A percentile compares a stretch with the other conserved stretches of the same genome.
These are phyloP conservation scores for Melanogaster broomeanus DNA, from an alignment of 768 basidiomycete genomes.

Conservation along the genomic window DNA sequence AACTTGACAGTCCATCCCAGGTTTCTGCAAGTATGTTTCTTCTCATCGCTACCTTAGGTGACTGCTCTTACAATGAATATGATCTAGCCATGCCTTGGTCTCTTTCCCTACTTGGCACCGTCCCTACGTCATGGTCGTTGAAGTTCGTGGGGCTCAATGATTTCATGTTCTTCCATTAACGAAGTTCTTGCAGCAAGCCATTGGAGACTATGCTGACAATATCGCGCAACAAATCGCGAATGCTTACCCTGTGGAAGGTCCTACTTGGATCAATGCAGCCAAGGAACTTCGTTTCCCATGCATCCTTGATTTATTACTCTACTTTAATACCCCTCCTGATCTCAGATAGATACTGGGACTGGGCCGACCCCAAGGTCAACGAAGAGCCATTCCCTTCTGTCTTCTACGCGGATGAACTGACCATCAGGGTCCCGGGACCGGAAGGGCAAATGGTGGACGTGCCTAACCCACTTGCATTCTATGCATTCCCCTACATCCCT, in stretches of 20 bases:
- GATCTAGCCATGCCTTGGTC: slow-evolving; percentile 17
- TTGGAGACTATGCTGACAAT: slow-evolving; percentile 25
- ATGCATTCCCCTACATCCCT: slow-evolving; percentile 15
- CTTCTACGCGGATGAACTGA: slow-evolving; percentile 13
- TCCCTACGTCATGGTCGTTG: slow-evolving; percentile 27
- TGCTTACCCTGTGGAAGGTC: slow-evolving; percentile 13
- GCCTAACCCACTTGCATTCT: slow-evolving; percentile 20
- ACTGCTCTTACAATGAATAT: neutral
- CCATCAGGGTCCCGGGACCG: slow-evolving; percentile 5
- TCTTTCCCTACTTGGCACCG: slow-evolving; percentile 28
- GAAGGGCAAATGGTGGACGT: slow-evolving; percentile 10
- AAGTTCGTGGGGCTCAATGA: slow-evolving; percentile 8
- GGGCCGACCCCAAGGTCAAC: slow-evolving; percentile 22
- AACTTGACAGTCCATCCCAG: slow-evolving; percentile 3
- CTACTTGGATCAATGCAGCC: slow-evolving; percentile 19
- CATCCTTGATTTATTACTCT: slow-evolving; percentile 1
- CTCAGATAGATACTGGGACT: slow-evolving; percentile 28
- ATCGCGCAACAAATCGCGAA: slow-evolving; percentile 27
- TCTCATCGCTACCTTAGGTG: too few relatives aligned
- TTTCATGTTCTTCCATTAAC: neutral
- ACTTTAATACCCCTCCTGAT: neutral
- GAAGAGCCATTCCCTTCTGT: slow-evolving; percentile 21
- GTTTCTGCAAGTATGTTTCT: slow-evolving; percentile 28
- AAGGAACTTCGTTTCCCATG: slow-evolving; percentile 31
- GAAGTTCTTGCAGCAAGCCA: slow-evolving; percentile 21